Conservation (phyloP, 768 basidiomycete genomes). For the Boletus tylopilopsis region DNA sequence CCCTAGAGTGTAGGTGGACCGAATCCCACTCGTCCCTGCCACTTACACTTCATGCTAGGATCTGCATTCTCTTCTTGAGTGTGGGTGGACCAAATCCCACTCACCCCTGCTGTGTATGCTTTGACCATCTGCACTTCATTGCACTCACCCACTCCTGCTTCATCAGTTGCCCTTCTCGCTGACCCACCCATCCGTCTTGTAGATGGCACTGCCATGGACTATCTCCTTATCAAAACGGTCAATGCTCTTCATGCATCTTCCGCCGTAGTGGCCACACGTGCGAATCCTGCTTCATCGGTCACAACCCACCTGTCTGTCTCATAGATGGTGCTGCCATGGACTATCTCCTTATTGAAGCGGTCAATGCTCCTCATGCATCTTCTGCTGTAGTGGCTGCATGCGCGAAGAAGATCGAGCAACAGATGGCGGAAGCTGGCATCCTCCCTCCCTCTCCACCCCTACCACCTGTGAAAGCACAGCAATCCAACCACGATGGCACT, state of each 20-base stretch:
- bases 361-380: constrained; percentile 70
- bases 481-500: constrained; percentile 33
- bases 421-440: constrained; percentile 78
- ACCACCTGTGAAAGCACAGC: constrained; percentile 34
- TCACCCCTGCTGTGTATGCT: no score
- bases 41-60: no score
- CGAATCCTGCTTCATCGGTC: constrained; percentile 26
- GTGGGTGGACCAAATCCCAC: no score
- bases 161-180: constrained; percentile 47
- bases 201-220: constrained; percentile 74
- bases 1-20: no score
- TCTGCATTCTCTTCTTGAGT: no score
- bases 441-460: constrained; percentile 50
- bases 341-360: constrained; percentile 82
- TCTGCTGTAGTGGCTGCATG: constrained; percentile 70
- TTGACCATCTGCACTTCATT: no score
- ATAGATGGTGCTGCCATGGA: constrained; percentile 74
- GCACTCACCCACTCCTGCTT: constrained; percentile 21
- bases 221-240: constrained; percentile 81
- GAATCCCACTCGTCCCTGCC: no score
- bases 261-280: constrained; percentile 62
- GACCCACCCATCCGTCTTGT: constrained; percentile 61
- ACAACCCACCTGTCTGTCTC: constrained; percentile 58
- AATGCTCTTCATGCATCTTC: constrained; percentile 72
- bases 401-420: constrained; percentile 64